A percentile compares a stretch with the other conserved stretches of the same genome.
These are phyloP conservation scores for Diaporthe sp. DNA, from an alignment of 2,329 filamentous ascomycete genomes.

Conservation along the genomic window DNA sequence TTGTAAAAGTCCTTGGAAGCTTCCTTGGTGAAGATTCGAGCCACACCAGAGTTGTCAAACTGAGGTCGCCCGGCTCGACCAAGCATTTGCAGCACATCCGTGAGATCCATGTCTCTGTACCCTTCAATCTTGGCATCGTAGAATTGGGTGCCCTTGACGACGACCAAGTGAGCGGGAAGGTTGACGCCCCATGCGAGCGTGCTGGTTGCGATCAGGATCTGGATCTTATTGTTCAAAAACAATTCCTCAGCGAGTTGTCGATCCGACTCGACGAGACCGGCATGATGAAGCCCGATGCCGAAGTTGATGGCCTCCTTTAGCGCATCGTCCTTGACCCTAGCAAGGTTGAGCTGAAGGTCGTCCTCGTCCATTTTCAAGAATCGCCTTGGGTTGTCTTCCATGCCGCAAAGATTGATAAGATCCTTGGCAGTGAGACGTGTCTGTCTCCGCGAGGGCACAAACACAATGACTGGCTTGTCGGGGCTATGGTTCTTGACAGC, in stretches of 20 bases:
- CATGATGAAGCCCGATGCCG: conserved; percentile 96
- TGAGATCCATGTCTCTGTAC: conserved; percentile 99
- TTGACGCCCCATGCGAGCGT: conserved; percentile 99
- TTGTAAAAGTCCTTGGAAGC: conserved; percentile 99
- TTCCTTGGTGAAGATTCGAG: conserved; percentile 97
- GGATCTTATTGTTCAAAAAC: conserved; percentile 97
- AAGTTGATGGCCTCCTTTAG: conserved; percentile 95
- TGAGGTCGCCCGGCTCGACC: conserved; percentile 95
- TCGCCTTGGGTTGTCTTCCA: conserved; percentile 96
- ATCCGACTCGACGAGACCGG: conserved; percentile 95
- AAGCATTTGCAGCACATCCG: conserved; percentile 97
- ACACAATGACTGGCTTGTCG: conserved; percentile 97
- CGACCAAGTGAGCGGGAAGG: conserved; percentile 93
- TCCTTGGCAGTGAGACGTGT: conserved; percentile 96
- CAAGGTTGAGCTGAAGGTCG: conserved; percentile 88
- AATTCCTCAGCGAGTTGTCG: conserved; percentile 92
- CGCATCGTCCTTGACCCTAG: conserved; percentile 92
- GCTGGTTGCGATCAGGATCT: conserved; percentile 94
- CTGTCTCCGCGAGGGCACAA: conserved; percentile 94
- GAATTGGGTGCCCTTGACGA: conserved; percentile 98
- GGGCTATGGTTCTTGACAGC: conserved; percentile 98
- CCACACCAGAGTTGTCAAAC: conserved; percentile 96
- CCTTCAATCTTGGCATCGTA: conserved; percentile 98
- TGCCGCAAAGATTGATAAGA: conserved; percentile 95
- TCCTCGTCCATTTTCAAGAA: conserved; percentile 97